Percentiles rank a stretch among this genome's conserved stretches.
Conservation (phyloP, 257 asterid species). For the Capsicum pubescens region DNA sequence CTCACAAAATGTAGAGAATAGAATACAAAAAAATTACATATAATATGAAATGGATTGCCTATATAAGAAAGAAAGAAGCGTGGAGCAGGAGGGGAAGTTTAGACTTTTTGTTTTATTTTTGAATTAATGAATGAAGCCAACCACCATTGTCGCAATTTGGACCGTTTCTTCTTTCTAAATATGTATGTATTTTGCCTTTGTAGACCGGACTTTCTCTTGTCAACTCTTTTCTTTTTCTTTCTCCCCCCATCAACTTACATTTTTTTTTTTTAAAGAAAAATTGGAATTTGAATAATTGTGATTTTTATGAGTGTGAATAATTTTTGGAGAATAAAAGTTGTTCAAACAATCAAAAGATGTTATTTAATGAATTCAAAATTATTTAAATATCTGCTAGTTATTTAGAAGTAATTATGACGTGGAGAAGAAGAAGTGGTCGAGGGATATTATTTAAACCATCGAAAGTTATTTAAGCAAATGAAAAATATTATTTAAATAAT, state of each 20-base stretch:
- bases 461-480: no score
- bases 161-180: slow-evolving; percentile 23
- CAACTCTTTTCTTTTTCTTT: background rate
- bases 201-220: background rate
- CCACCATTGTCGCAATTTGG: background rate
- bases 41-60: background rate
- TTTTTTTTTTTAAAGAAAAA: background rate
- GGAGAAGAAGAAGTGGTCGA: no score
- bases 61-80: no score
- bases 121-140: background rate
- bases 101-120: background rate
- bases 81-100: background rate
- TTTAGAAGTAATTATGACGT: no score
- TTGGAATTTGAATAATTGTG: background rate
- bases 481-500: no score
- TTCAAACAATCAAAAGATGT: no score
- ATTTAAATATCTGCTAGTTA: no score
- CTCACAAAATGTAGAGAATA: no score
- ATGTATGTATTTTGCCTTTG: background rate
- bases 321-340: no score
- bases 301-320: background rate
- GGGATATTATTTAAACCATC: no score
- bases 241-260: background rate
- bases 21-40: background rate
- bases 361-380: no score